phyloP scores from a whole-genome alignment of 148 eudicot species.

The Fagopyrum tataricum region DNA sequence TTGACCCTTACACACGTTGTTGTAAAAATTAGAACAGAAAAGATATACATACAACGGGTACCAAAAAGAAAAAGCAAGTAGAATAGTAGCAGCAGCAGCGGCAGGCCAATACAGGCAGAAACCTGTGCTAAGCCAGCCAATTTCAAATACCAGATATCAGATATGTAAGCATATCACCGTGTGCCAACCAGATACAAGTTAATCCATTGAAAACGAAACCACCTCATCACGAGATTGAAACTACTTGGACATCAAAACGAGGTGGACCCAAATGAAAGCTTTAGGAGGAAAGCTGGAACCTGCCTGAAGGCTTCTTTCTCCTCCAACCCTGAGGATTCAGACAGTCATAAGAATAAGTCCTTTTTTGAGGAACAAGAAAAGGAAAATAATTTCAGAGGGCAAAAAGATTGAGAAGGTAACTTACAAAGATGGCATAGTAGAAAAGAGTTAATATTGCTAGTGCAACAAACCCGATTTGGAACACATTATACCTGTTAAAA shows the following conservation, averaged over 20 bases:
- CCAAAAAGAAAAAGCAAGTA: neutral
- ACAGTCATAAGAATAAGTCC: neutral
- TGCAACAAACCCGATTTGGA: conserved; percentile 79
- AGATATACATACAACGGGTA: conserved; percentile 7
- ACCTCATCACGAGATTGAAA: neutral
- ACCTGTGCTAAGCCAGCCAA: neutral
- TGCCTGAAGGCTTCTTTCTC: conserved; percentile 16
- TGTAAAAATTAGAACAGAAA: neutral
- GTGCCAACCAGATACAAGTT: neutral
- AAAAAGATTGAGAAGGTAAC: conserved; percentile 19
- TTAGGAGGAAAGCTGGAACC: conserved; percentile 15
- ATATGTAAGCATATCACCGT: conserved; percentile 12
- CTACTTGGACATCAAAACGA: neutral
- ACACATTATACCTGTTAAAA: conserved; percentile 77
- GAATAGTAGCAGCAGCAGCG: neutral
- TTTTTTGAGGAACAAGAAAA: neutral
- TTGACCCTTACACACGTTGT: neutral
- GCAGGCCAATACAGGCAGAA: neutral
- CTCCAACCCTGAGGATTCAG: conserved; percentile 70
- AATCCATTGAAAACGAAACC: neutral
- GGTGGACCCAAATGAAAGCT: neutral
- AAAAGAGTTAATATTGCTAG: conserved; percentile 74
- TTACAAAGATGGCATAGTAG: conserved; percentile 84
- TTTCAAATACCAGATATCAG: conserved; percentile 4
- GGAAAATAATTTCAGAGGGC: neutral